Conservation (phyloP, 148 eudicot species). For the Chenopodium suecicum region DNA sequence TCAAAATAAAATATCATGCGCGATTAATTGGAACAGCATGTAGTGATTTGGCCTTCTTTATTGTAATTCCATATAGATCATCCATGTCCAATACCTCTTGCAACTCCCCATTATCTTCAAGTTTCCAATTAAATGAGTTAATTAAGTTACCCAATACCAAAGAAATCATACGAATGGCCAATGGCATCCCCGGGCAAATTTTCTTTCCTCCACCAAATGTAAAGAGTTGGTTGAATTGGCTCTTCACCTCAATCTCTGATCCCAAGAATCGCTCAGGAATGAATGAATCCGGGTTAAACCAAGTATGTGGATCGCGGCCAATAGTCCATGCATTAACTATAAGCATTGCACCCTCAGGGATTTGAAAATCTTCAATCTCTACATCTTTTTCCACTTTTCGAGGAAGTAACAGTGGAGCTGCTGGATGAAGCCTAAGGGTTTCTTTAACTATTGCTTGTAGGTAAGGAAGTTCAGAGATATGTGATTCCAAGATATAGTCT, state of each 20-base stretch:
- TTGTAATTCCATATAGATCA: slow-evolving; percentile 36
- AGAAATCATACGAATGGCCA: slow-evolving; percentile 27
- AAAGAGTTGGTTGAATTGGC: slow-evolving; percentile 39
- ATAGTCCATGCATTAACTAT: slow-evolving; percentile 68
- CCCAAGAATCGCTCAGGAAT: slow-evolving; percentile 58
- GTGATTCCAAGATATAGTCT: neutral
- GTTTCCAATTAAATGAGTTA: slow-evolving; percentile 48
- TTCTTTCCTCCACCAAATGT: slow-evolving; percentile 54
- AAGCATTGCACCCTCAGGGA: slow-evolving; percentile 50
- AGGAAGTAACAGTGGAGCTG: slow-evolving; percentile 58
- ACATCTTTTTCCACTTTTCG: slow-evolving; percentile 47
- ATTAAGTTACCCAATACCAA: slow-evolving; percentile 46
- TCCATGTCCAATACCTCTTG: slow-evolving; percentile 33
- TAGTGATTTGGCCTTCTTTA: slow-evolving; percentile 31
- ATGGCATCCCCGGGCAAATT: slow-evolving; percentile 60
- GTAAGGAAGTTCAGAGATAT: slow-evolving; percentile 49
- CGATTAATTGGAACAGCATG: slow-evolving; percentile 5
- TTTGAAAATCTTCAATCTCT: slow-evolving; percentile 33
- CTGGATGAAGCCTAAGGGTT: slow-evolving; percentile 53
- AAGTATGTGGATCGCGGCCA: slow-evolving; percentile 45
- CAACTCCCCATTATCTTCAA: slow-evolving; percentile 18
- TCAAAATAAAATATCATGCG: no score
- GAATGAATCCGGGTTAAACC: slow-evolving; percentile 44
- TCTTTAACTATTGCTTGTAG: slow-evolving; percentile 59
- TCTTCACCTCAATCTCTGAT: slow-evolving; percentile 39